Evolutionary conservation across 345 rosid species (phyloP), one percentile per base, ranked within the genome.

Genomic region (Salix exigua): DNA sequence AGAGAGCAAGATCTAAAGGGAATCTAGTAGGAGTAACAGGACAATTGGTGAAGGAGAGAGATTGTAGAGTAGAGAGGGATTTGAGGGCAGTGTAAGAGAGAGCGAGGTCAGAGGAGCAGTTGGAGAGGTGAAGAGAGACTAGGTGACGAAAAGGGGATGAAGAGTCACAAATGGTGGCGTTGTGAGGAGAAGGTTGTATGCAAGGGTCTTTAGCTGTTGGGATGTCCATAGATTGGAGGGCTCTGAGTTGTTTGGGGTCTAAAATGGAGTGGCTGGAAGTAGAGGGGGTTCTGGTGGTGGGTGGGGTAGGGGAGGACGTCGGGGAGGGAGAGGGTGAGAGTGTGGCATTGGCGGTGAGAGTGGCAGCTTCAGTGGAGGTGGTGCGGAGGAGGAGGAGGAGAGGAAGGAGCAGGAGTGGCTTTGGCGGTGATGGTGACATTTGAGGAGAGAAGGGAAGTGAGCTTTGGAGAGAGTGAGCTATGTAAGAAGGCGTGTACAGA

Each of bases 141-240:
- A 95, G 88, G 78, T 86, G 93, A 73, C 93, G 95, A 77, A 91
- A 95, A 55, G 97, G 97, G 23, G 85, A 77, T 74, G 88, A 79
- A 65, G 77, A 38, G 82, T 90, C 93, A 75, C 96, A 95, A 2
- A 84, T 1, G 86, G 91, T 82, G 77, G 88, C 75, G 74, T 82
- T 82, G 73, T 82, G 78, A 28, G 75, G 63, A 4, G 66, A 79
- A 81, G 81, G 81, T 71, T 87, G 91, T 69, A 75, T 48, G 80
- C 97, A 95, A n/a, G 97, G 96, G 82, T 90, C 86, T 75, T 80
- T 84, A 48, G 80, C 40, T 65, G 96, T 85, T 68, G 94, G 97
- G 31, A 93, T 83, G 83, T 89, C 79, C 66, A 95, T 88, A 60
- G 97, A 90, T 61, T 85, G 86, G 2, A 91, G 98, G 17, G 99